phyloP scores from a whole-genome alignment of 495 filamentous ascomycete genomes.

The Neohortaea acidophila region DNA sequence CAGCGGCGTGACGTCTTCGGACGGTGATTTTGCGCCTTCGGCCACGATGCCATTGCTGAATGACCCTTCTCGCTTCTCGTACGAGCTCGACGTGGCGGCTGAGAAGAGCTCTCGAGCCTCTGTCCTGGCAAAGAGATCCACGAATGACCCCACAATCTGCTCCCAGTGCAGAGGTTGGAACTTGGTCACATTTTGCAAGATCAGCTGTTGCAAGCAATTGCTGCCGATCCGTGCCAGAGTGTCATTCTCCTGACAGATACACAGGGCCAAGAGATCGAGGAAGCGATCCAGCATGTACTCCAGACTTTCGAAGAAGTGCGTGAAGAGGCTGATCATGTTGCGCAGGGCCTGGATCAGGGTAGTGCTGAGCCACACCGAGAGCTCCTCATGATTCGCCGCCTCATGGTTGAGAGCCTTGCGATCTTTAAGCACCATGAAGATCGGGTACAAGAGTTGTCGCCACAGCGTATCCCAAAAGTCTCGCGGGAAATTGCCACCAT shows the following conservation, averaged over 20 bases:
- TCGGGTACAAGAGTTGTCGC: conserved; percentile 89
- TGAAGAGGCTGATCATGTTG: conserved; percentile 97
- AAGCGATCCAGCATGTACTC: conserved; percentile 96
- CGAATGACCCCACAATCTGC: conserved; percentile 86
- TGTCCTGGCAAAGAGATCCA: conserved; percentile 85
- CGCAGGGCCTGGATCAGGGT: conserved; percentile 98
- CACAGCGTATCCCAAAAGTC: conserved; percentile 99
- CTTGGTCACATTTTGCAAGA: conserved; percentile 86
- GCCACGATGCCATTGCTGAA: conserved; percentile 1
- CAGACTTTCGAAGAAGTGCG: conserved; percentile 88
- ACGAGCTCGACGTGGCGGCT: conserved; percentile 40
- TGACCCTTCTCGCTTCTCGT: conserved; percentile 6
- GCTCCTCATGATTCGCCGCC: conserved; percentile 87
- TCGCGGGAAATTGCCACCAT: conserved; percentile 79
- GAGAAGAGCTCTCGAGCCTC: conserved; percentile 91
- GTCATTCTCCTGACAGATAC: conserved; percentile 98
- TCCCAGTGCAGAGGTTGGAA: conserved; percentile 78
- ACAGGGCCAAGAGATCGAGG: conserved; percentile 79
- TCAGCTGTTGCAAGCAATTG: conserved; percentile 91
- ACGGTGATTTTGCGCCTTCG: not conserved
- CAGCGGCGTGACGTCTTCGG: not conserved
- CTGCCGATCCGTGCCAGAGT: conserved; percentile 95
- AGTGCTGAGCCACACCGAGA: conserved; percentile 97
- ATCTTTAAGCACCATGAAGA: conserved; percentile 94
- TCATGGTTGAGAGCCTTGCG: conserved; percentile 48